phyloP scores from a whole-genome alignment of 2,329 filamentous ascomycete genomes.

The Fusarium devonianum region DNA sequence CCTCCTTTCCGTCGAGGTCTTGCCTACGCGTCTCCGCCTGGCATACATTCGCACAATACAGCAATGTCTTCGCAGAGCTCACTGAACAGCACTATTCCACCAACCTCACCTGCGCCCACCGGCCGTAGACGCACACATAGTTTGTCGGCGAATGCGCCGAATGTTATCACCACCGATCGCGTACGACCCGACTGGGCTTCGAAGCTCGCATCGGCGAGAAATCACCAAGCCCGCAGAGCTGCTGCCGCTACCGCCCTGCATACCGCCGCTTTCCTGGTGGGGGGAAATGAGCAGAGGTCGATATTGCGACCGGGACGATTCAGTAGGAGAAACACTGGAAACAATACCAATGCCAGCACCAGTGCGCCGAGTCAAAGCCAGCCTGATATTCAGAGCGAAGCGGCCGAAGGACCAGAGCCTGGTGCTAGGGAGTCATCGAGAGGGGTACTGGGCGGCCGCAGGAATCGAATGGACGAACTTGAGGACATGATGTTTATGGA shows the following conservation, averaged over 20 bases:
- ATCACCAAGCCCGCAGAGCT: conserved; percentile 83
- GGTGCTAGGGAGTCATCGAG: conserved; percentile 34
- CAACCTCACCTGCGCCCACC: conserved; percentile 47
- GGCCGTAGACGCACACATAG: conserved; percentile 61
- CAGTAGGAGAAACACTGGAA: conserved; percentile 60
- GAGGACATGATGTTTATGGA: conserved; percentile 99
- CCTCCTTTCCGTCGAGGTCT: conserved; percentile 89
- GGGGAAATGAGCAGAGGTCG: conserved; percentile 63
- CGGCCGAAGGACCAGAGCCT: conserved; percentile 36
- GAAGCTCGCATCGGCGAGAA: conserved; percentile 84
- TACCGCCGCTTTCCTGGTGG: conserved; percentile 91
- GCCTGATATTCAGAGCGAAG: conserved; percentile 14
- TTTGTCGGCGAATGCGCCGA: conserved; percentile 81
- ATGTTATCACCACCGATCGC: conserved; percentile 90
- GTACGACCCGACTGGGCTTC: conserved; percentile 94
- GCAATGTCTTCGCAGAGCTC: conserved; percentile 90
- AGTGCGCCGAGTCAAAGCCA: conserved; percentile 40
- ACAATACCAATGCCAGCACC: conserved; percentile 45
- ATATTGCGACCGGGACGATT: conserved; percentile 59
- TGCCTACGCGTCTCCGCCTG: conserved; percentile 65
- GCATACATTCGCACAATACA: conserved; percentile 55
- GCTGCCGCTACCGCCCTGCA: conserved; percentile 94
- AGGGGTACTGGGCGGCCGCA: conserved; percentile 42
- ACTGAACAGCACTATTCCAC: conserved; percentile 65
- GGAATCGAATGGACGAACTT: conserved; percentile 78